phyloP scores from a whole-genome alignment of 2,329 filamentous ascomycete genomes.

The Colletotrichum liaoningense region DNA sequence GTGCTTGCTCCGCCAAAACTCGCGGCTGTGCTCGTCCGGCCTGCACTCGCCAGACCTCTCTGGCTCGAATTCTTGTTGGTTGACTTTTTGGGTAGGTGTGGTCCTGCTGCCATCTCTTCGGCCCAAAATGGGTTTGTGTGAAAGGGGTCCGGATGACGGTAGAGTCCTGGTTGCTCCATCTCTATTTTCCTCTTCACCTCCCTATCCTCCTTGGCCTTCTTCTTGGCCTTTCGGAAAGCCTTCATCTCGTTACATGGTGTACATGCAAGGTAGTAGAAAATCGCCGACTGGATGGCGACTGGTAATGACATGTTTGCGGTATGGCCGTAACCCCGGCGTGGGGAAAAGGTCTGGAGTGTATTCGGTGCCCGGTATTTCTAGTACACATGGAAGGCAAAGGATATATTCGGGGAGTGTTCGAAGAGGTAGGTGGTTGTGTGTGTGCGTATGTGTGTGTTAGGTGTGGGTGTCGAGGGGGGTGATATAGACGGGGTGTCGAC shows the following conservation, averaged over 20 bases:
- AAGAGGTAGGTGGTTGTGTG: conserved; percentile 1
- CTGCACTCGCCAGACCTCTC: conserved; percentile 62
- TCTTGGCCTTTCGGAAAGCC: conserved; percentile 76
- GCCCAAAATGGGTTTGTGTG: conserved; percentile 90
- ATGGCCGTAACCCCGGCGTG: conserved; percentile 28
- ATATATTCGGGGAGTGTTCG: neutral
- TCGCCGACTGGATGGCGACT: conserved; percentile 76
- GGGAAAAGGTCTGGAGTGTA: conserved; percentile 15
- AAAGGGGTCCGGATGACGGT: conserved; percentile 84
- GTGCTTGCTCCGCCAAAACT: conserved; percentile 52
- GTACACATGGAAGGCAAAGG: conserved; percentile 26
- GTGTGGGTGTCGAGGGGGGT: conserved; percentile 14
- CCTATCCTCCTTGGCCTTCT: conserved; percentile 76
- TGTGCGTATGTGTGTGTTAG: conserved; percentile 30
- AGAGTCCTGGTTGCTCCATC: conserved; percentile 77
- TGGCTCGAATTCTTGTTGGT: conserved; percentile 69
- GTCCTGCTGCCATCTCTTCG: conserved; percentile 87
- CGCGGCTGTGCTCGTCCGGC: conserved; percentile 63
- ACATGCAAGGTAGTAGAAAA: conserved; percentile 83
- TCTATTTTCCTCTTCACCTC: conserved; percentile 73
- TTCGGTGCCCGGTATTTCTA: conserved; percentile 12
- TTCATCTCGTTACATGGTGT: conserved; percentile 80
- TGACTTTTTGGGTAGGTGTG: conserved; percentile 75
- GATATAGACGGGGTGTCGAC: conserved; percentile 14
- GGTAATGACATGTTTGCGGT: conserved; percentile 56